Evolutionary conservation across 352 stramenopile species (phyloP).

Genomic region (Phytophthora constricta): DNA sequence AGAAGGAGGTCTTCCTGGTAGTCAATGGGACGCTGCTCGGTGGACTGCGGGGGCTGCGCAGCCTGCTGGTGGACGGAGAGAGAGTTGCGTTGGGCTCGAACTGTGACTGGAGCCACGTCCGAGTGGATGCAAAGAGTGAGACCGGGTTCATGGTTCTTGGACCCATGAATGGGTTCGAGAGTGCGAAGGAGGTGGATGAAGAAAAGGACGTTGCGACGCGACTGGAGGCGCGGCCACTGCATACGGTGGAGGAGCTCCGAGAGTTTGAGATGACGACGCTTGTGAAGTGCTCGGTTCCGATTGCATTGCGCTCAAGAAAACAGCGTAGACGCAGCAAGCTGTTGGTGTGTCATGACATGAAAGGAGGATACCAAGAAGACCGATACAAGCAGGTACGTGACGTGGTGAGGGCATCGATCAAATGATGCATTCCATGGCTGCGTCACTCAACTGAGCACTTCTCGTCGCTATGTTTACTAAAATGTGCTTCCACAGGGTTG

Average conservation of each 20-base stretch:
- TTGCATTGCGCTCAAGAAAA: slow-evolving; percentile 31
- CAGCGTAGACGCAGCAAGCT: slow-evolving; percentile 50
- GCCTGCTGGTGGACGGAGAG: slow-evolving; percentile 25
- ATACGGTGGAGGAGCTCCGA: slow-evolving; percentile 39
- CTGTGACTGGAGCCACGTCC: slow-evolving; percentile 32
- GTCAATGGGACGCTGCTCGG: slow-evolving; percentile 29
- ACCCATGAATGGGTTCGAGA: slow-evolving; percentile 31
- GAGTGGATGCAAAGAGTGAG: slow-evolving; percentile 26
- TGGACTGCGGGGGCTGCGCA: slow-evolving; percentile 14
- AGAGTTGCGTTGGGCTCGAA: slow-evolving; percentile 9
- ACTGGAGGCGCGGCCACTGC: slow-evolving; percentile 39
- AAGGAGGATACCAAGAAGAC: slow-evolving; percentile 52
- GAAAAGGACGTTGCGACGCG: not conserved
- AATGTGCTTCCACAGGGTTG: slow-evolving; percentile 25
- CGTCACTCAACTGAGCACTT: too few species aligned
- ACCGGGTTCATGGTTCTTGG: slow-evolving; percentile 42
- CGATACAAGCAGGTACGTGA: slow-evolving; percentile 44
- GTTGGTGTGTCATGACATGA: slow-evolving; percentile 67
- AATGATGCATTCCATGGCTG: too few species aligned
- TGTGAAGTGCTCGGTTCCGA: slow-evolving; percentile 28
- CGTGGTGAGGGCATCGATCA: too few species aligned
- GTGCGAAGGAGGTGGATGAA: not conserved
- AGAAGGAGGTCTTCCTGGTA: slow-evolving; percentile 38
- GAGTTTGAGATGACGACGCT: slow-evolving; percentile 24
- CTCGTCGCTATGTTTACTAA: not conserved